phyloP scores from a whole-genome alignment of 257 asterid species.

The Salvia splendens region DNA sequence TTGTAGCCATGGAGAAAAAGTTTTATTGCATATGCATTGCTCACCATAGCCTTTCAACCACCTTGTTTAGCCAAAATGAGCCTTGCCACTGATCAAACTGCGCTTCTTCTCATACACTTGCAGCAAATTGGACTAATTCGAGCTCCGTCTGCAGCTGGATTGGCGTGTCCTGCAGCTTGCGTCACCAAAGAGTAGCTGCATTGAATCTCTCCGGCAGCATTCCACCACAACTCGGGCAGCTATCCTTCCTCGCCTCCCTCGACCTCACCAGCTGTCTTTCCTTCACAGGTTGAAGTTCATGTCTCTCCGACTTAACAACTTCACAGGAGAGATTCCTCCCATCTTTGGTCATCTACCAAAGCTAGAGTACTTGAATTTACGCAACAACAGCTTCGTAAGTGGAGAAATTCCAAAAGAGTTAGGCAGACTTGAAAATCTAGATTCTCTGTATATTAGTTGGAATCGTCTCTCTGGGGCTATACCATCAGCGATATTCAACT shows the following conservation, averaged over 20 bases:
- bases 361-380: neutral
- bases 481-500: slow-evolving; percentile 23
- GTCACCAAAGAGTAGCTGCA: too few relatives aligned
- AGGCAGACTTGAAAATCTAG: neutral
- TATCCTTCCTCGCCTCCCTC: slow-evolving; percentile 31
- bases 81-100: slow-evolving; percentile 22
- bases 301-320: slow-evolving; percentile 5
- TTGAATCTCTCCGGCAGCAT: slow-evolving; percentile 24
- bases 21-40: neutral
- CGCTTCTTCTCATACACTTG: slow-evolving; percentile 17
- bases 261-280: neutral
- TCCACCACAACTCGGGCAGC: slow-evolving; percentile 31
- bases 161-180: too few relatives aligned
- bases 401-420: slow-evolving; percentile 18
- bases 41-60: neutral
- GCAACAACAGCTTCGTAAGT: slow-evolving; percentile 27
- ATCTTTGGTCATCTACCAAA: slow-evolving; percentile 1
- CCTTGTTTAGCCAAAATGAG: neutral
- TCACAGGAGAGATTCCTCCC: slow-evolving; percentile 24
- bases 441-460: neutral
- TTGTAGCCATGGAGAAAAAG: neutral
- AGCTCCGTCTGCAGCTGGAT: slow-evolving; percentile 1
- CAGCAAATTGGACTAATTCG: slow-evolving; percentile 25
- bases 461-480: slow-evolving; percentile 19
- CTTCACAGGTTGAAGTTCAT: slow-evolving; percentile 17